Base-by-base conservation (phyloP, 2,329 filamentous ascomycete species). In the Aspergillus intermedius region DNA sequence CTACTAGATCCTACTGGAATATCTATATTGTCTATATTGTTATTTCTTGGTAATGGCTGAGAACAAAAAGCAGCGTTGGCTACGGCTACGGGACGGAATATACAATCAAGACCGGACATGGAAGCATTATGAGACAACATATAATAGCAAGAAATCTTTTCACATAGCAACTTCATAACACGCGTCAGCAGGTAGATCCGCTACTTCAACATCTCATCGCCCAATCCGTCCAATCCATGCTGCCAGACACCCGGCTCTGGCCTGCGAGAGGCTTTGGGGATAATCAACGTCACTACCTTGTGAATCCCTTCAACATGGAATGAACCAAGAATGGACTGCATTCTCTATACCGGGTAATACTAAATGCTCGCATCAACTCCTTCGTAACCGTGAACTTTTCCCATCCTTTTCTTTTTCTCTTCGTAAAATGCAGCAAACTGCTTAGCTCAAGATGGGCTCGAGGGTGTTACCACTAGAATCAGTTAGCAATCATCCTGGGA, bases 381-480 rank as follows among this genome's bases (percentile, higher is more conserved):
- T 55, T 61, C 56, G 54, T 62, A 52, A 62, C 59, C 57, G 54
- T 64, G 58, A 63, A 25, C 23, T n/a, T 40, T 40, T 43, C 19
- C 23, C 10, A 22, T 25, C 17, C 40, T 42, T 42, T 30, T 23
- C 56, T 19, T 35, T 52, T 50, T 44, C 48, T 37, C 54, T 55
- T 61, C 52, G 48, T 44, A 45, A 46, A 44, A 42, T 45, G 30
- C 46, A 46, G 42, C 46, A 44, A 41, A 43, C 51, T 40, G 49
- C 57, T 65, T 70, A 73, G 59, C 70, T 65, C 49, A 66, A 47
- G 47, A 69, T 63, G 21, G 73, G 73, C 59, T 75, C 72, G 47
- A 75, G 64, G 22, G 72, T 74, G 59, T 74, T 74, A 59, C 73
- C 73, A 50, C 72, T 74, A 30, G 15, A 32, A 6, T 45, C 42